Base-by-base conservation (phyloP, 352 stramenopile genomes). In the Aphanomyces astaci region DNA sequence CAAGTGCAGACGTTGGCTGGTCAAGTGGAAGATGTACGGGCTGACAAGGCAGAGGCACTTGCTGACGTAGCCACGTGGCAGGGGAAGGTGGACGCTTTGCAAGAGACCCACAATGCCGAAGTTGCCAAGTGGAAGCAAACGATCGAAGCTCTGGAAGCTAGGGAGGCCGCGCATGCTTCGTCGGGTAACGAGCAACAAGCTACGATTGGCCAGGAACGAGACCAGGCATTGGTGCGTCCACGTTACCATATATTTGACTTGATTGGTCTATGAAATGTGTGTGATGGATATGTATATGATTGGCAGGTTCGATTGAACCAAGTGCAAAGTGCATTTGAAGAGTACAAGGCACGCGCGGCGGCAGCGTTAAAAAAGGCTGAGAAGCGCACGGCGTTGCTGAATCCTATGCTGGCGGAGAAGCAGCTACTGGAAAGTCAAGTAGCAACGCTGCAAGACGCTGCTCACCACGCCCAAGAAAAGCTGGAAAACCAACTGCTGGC, bases 311-410 rank as follows among this genome's bases (percentile, higher is more conserved):
- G 82, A 39, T 64, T 92, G 3, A 36, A 62, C 4, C 72, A 74
- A 7, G 45, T 85, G 0, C 76, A 76, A 54, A 66, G 30, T 13
- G 80, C 90, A 25, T 94, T 89, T 57, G 82, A 90, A 60, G 71
- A 75, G 48, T 94, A 94, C 43, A 80, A 84, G 49, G 71, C 75
- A 36, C 74, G 80, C 15, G 89, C 82, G 9, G 83, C 88, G 51
- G 76, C 85, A 1, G 85, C 85, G 1, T 60, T 94, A 2, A 92
- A 91, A 70, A 92, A 92, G 65, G 77, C 91, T 39, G 85, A 94
- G 67, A 91, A 88, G 63, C 79, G 85, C 28, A 78, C 83, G 10
- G 82, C 91, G 63, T 63, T 93, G 19, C 73, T 93, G 30, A 93
- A 93, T 52, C 76, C 76, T 13, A 93, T 91, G 84, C 79, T 77